A percentile compares a stretch with the other conserved stretches of the same genome.
phyloP scores from a whole-genome alignment of 2,329 filamentous ascomycete genomes.

The Cladorrhinum sp. region DNA sequence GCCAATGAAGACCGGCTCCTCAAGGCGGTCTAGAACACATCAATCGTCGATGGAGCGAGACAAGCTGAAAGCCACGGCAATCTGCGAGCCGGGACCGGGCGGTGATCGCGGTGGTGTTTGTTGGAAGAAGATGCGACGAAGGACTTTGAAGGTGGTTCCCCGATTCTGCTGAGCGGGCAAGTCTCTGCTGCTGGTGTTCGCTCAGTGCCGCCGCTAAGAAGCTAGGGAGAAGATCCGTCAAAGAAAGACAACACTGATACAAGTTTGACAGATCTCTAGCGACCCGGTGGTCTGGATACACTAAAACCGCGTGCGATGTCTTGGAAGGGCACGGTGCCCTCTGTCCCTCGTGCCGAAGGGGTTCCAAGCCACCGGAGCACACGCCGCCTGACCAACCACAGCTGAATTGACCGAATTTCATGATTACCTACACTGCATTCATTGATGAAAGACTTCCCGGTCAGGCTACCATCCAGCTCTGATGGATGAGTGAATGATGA shows the following conservation, averaged over 20 bases:
- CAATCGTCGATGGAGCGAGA: neutral
- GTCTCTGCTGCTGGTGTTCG: too few species aligned
- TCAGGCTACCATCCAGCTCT: too few species aligned
- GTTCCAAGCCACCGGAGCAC: neutral
- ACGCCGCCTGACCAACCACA: neutral
- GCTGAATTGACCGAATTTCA: neutral
- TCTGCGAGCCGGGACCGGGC: neutral
- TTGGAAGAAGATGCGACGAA: neutral
- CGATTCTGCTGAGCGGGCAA: neutral
- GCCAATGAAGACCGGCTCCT: neutral
- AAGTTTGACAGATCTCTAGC: constrained; percentile 39
- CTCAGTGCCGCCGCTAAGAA: constrained; percentile 17
- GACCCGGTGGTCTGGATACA: constrained; percentile 40
- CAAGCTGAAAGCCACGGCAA: constrained; percentile 1
- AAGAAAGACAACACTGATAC: constrained; percentile 27
- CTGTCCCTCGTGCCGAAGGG: neutral
- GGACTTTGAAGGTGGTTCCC: neutral
- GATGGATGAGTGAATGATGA: too few species aligned
- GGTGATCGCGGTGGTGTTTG: too few species aligned
- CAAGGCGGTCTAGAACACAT: constrained; percentile 7
- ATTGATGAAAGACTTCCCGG: too few species aligned
- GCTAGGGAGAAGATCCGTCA: constrained; percentile 20
- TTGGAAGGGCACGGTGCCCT: constrained; percentile 32
- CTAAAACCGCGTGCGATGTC: constrained; percentile 36
- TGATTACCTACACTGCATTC: too few species aligned